Evolutionary conservation across 2,329 filamentous ascomycete genomes (phyloP).

Genomic region (Daldinia sp.): DNA sequence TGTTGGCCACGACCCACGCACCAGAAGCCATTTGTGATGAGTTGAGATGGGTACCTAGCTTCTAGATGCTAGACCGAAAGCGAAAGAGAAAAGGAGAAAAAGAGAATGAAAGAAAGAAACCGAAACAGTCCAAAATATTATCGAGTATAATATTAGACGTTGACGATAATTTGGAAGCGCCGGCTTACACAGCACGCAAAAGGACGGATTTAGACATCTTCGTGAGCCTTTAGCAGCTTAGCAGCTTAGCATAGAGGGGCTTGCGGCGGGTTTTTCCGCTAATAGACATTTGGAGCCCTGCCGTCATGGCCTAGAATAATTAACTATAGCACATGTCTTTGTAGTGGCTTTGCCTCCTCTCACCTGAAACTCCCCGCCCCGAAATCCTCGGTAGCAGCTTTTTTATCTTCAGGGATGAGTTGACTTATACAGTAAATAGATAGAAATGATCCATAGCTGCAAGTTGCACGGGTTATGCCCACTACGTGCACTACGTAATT

Average conservation of each 20-base stretch:
- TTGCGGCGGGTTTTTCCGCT: conserved; percentile 15
- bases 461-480: conserved; percentile 13
- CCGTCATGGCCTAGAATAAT: conserved; percentile 2
- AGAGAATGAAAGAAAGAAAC: too few relatives aligned
- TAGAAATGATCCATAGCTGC: conserved; percentile 1
- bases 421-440: conserved; percentile 21
- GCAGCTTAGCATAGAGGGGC: too few relatives aligned
- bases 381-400: conserved; percentile 7
- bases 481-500: conserved; percentile 29
- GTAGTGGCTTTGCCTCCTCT: conserved; percentile 30
- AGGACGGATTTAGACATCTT: neutral
- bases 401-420: conserved; percentile 20
- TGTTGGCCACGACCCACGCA: conserved; percentile 27
- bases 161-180: conserved; percentile 4
- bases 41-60: conserved; percentile 18
- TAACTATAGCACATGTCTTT: conserved; percentile 18
- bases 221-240: too few relatives aligned
- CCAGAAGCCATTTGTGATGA: conserved; percentile 20
- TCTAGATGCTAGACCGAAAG: conserved; percentile 22
- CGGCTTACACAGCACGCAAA: conserved; percentile 8
- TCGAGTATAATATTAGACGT: conserved; percentile 1
- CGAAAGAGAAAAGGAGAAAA: too few relatives aligned
- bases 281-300: conserved; percentile 4
- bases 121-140: neutral
- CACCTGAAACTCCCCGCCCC: conserved; percentile 30